Evolutionary conservation across 2,329 filamentous ascomycete genomes (phyloP), one percentile per base, ranked within the genome.

Genomic region (Pseudocercospora fijiensis): DNA sequence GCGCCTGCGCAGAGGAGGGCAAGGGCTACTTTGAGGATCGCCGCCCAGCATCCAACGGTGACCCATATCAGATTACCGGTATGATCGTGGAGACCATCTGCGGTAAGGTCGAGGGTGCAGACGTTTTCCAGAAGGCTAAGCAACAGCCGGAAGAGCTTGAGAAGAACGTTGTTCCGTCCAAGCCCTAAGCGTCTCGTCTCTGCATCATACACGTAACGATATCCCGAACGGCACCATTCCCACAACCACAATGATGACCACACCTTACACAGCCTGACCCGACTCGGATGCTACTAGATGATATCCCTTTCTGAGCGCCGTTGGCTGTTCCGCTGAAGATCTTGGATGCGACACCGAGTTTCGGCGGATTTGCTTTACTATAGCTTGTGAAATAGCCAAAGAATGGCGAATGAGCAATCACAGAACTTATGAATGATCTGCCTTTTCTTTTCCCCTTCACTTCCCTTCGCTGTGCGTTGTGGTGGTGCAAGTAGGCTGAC

Each of bases 21-120:
- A 95, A 90, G 82, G 93, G 93, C 69, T 97, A 97, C 86, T 96
- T 97, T 71, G 92, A 97, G 80, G 81, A 83, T 75, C 80, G 81
- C 68, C 77, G 81, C 69, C 81, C 81, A 63, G 92, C 92, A 62
- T 94, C 90, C 76, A 96, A 95, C 79, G 91, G 88, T 69, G 90
- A 93, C 79, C 91, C 91, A 65, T 95, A 96, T 82, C 90, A 92
- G 80, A 91, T 88, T 75, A 88, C 90, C 67, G 90, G 88, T 79
- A 90, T 92, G 75, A 88, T 93, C 67, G 89, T 91, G 77, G 89
- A 92, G 80, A 91, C 89, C 63, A 71, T 83, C 70, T 82, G 76
- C 72, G 81, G 81, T 65, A 81, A 80, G 76, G 77, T 80, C 68
- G 79, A 83, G 67, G 81, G 81, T 65, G 77, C 77, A 57, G 79